Evolutionary conservation across 2,329 filamentous ascomycete species (phyloP).

Genomic region (Scleromitrula shiraiana): DNA sequence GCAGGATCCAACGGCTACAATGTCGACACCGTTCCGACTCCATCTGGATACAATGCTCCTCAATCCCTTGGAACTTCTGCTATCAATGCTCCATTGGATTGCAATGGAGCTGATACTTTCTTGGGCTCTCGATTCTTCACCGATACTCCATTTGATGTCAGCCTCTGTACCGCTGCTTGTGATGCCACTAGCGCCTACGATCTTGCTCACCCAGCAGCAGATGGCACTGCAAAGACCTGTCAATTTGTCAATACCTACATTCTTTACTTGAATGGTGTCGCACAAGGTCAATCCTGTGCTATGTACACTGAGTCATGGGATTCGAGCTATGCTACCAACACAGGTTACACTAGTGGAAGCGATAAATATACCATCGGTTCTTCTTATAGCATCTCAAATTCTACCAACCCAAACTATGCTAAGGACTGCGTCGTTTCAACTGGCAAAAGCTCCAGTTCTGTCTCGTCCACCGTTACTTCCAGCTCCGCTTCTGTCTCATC

Average conservation of each 20-base stretch:
- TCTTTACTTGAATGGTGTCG: neutral
- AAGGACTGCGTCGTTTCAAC: neutral
- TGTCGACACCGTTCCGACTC: slow-evolving; percentile 17
- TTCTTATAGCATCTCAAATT: neutral
- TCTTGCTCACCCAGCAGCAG: neutral
- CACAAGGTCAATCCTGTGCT: slow-evolving; percentile 1
- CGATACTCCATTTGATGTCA: neutral
- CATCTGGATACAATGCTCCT: neutral
- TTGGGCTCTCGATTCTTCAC: slow-evolving; percentile 2
- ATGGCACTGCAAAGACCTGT: neutral
- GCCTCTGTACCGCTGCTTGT: neutral
- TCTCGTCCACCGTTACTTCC: neutral
- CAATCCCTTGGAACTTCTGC: neutral
- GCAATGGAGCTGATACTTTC: neutral
- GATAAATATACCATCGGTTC: neutral
- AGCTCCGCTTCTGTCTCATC: neutral
- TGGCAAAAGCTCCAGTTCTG: neutral
- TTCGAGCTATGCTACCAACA: neutral
- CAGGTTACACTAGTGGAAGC: neutral
- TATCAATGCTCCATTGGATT: neutral
- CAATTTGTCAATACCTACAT: slow-evolving; percentile 5
- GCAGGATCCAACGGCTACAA: slow-evolving; percentile 36
- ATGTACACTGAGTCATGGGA: slow-evolving; percentile 2
- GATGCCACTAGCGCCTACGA: neutral
- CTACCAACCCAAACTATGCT: neutral